Conservation (phyloP, 176 grass and related monocot genomes). For the Pontederia paniculata region DNA sequence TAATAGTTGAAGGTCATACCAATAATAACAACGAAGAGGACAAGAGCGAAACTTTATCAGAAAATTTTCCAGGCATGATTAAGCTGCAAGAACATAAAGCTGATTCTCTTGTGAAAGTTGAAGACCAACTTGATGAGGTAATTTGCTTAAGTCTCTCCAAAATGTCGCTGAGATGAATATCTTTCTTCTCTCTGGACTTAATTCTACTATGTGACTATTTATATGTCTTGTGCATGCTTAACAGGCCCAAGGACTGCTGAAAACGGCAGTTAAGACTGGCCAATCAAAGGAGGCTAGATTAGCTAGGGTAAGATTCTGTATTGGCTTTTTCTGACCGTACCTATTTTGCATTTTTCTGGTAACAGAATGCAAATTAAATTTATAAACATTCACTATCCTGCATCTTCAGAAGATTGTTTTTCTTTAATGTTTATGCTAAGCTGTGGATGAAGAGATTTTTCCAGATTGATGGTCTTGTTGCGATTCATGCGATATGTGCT, state of each 20-base stretch:
- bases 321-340: slow-evolving; percentile 15
- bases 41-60: slow-evolving; percentile 43
- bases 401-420: too few species aligned
- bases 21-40: slow-evolving; percentile 29
- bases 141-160: background rate
- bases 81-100: slow-evolving; percentile 46
- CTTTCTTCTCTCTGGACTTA: background rate
- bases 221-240: slow-evolving; percentile 18
- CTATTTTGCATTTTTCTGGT: background rate
- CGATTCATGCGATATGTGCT: too few species aligned
- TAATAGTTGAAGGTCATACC: slow-evolving; percentile 25
- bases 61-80: slow-evolving; percentile 26
- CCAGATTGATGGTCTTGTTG: too few species aligned
- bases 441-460: too few species aligned
- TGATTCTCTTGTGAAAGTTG: slow-evolving; percentile 56
- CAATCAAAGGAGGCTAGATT: slow-evolving; percentile 99
- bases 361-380: too few species aligned
- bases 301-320: slow-evolving; percentile 66
- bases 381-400: too few species aligned
- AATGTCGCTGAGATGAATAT: background rate
- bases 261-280: slow-evolving; percentile 79
- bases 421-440: too few species aligned
- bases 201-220: background rate
- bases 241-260: slow-evolving; percentile 90
- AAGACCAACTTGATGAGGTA: slow-evolving; percentile 98